A percentile compares a stretch with the other conserved stretches of the same genome.
phyloP scores from a whole-genome alignment of 441 rosid species.

The Corymbia calophylla region DNA sequence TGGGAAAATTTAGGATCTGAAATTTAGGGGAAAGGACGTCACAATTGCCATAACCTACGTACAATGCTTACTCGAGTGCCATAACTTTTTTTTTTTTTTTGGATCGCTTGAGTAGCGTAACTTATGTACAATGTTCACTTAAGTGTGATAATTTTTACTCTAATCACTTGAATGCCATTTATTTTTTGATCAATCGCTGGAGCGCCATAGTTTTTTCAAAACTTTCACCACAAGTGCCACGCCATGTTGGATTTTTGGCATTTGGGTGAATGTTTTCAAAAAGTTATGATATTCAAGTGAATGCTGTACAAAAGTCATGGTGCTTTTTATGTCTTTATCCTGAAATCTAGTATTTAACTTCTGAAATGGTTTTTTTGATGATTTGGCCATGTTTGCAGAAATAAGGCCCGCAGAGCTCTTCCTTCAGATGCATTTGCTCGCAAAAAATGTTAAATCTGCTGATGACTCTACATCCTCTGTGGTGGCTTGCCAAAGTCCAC shows the following conservation, averaged over 20 bases:
- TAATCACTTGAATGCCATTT: too few relatives aligned
- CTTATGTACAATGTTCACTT: too few relatives aligned
- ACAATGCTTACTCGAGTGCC: too few relatives aligned
- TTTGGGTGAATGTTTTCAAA: background rate
- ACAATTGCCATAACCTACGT: too few relatives aligned
- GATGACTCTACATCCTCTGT: conserved; percentile 28
- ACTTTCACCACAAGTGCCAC: too few relatives aligned
- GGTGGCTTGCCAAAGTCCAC: conserved; percentile 60
- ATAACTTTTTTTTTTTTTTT: too few relatives aligned
- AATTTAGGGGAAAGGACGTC: background rate
- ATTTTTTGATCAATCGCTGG: too few relatives aligned
- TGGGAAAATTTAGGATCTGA: background rate
- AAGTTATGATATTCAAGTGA: background rate
- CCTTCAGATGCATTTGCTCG: conserved; percentile 93
- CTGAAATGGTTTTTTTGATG: background rate
- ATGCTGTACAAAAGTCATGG: too few relatives aligned
- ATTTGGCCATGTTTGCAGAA: conserved; percentile 31
- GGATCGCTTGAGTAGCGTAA: too few relatives aligned
- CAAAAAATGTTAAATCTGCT: conserved; percentile 33
- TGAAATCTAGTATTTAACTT: background rate
- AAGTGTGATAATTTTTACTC: too few relatives aligned
- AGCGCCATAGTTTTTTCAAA: too few relatives aligned
- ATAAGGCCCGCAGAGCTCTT: conserved; percentile 88
- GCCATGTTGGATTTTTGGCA: background rate
- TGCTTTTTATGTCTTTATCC: too few relatives aligned